phyloP scores from a whole-genome alignment of 148 eudicot species.

The Rhododendron ferrugineum region DNA sequence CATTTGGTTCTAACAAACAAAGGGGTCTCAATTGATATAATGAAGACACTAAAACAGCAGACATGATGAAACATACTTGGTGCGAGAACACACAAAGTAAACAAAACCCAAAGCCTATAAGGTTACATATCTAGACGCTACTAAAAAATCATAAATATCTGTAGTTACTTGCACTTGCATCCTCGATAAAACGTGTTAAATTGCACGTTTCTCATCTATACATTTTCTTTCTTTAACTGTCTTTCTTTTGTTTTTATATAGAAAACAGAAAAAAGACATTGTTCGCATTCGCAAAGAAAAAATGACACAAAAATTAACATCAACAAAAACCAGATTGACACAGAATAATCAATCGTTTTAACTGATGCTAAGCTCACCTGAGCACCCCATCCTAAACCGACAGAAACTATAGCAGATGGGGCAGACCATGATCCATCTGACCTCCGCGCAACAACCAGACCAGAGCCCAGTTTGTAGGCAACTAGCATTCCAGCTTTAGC shows the following conservation, averaged over 20 bases:
- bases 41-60: background rate
- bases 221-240: background rate
- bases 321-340: background rate
- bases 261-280: background rate
- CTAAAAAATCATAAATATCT: background rate
- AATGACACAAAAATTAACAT: background rate
- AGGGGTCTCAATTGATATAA: background rate
- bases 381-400: constrained; percentile 98
- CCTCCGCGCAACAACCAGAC: constrained; percentile 89
- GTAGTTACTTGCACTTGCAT: background rate
- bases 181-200: background rate
- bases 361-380: constrained; percentile 49
- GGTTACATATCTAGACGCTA: background rate
- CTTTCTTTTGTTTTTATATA: background rate
- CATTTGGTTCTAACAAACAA: background rate
- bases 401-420: constrained; percentile 91
- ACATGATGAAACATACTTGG: background rate
- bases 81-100: background rate
- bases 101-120: background rate
- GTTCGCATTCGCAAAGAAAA: background rate
- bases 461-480: constrained; percentile 92
- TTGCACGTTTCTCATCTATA: background rate
- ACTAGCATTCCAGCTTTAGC: constrained; percentile 80
- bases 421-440: constrained; percentile 99
- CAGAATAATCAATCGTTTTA: background rate